A percentile compares a stretch with the other conserved stretches of the same genome.
Conservation (phyloP, 2,329 filamentous ascomycete species). For the Phialophora macrospora region DNA sequence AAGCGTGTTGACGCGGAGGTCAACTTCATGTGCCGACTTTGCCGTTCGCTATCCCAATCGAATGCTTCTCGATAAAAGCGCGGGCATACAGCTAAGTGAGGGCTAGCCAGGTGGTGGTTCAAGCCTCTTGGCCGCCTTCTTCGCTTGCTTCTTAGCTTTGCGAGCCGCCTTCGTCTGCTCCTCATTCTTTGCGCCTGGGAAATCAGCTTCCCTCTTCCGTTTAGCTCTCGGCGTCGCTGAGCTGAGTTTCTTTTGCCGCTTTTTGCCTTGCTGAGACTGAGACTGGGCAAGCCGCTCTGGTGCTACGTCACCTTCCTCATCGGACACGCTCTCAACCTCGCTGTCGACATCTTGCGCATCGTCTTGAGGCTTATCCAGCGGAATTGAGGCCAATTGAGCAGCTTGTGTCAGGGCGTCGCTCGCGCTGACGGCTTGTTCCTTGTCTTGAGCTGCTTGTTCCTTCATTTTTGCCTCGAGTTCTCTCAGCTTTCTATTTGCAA, state of each 20-base stretch:
- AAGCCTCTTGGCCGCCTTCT: not conserved
- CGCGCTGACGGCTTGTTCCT: constrained; percentile 4
- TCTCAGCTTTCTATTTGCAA: constrained; percentile 51
- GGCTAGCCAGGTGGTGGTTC: not conserved
- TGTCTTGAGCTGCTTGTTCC: constrained; percentile 21
- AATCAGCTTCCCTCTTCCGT: not conserved
- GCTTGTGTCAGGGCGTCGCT: constrained; percentile 26
- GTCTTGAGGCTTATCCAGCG: not conserved
- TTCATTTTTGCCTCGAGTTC: constrained; percentile 24
- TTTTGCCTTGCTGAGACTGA: not conserved
- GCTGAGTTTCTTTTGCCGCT: not conserved
- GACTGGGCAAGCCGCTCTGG: not conserved
- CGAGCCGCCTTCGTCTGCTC: not conserved
- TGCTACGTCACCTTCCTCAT: constrained; percentile 14
- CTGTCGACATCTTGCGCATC: not conserved
- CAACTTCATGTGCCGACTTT: not conserved
- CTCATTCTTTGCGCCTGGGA: not conserved
- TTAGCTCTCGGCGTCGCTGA: not conserved
- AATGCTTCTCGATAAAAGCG: not conserved
- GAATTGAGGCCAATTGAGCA: constrained; percentile 20
- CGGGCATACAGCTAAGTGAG: not conserved
- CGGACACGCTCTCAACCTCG: constrained; percentile 5
- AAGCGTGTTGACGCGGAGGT: not conserved
- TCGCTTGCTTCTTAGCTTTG: constrained; percentile 2
- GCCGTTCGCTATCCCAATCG: not conserved